Percentiles rank a stretch among this genome's conserved stretches.
phyloP scores from a whole-genome alignment of 1,284 basidiomycete genomes.

The Heterobasidion occidentale region DNA sequence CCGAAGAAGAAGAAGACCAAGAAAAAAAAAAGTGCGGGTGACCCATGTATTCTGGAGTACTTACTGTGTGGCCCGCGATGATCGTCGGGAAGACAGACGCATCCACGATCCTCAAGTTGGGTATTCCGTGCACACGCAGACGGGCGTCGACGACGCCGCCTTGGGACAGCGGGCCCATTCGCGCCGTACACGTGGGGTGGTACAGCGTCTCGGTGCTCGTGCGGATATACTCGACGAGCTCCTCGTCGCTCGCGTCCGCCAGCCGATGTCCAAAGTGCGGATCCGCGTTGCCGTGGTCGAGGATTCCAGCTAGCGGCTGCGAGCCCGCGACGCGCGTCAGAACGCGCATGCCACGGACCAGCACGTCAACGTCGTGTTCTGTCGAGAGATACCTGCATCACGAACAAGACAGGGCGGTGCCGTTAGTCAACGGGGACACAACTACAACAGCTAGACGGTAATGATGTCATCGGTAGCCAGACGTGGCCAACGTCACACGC shows the following conservation, averaged over 20 bases:
- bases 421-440: not conserved
- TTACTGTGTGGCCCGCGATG: conserved; percentile 55
- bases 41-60: conserved; percentile 13
- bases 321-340: conserved; percentile 40
- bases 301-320: conserved; percentile 36
- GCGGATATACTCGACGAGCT: conserved; percentile 28
- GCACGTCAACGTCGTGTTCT: conserved; percentile 44
- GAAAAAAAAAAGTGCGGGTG: not conserved
- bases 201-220: conserved; percentile 49
- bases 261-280: conserved; percentile 20
- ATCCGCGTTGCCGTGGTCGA: conserved; percentile 31
- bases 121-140: conserved; percentile 29
- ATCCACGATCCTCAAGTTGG: conserved; percentile 47
- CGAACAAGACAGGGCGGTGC: not conserved
- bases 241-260: conserved; percentile 16
- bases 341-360: conserved; percentile 46
- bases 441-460: not conserved
- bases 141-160: conserved; percentile 31
- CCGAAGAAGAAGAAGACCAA: not conserved
- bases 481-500: no score
- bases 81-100: conserved; percentile 52
- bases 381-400: conserved; percentile 46
- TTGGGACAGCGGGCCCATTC: conserved; percentile 45
- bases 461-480: not conserved
- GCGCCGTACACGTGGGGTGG: conserved; percentile 49